Base-by-base conservation (phyloP, 2,329 filamentous ascomycete genomes). In the Apiospora phragmitis region DNA sequence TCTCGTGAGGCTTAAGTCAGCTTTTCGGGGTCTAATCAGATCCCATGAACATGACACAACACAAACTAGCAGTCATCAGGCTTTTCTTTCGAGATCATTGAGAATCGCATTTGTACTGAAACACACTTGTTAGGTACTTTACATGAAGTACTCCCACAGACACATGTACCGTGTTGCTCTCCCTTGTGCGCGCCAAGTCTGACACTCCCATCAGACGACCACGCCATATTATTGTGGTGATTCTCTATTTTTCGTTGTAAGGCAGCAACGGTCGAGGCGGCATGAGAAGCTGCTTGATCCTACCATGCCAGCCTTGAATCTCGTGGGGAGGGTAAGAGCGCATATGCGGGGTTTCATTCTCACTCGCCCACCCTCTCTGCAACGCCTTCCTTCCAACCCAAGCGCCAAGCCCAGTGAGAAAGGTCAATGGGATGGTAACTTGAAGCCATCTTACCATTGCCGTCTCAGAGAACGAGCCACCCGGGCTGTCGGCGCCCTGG, bases 361-460 rank as follows among this genome's bases (percentile, higher is more conserved):
- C 65, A 1, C 41, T 41, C 12, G 29, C 16, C 38, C 41, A 43
- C 24, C 41, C 41, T 29, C 38, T 32, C 24, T 47, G 65, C 24
- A 67, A 14, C 3, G 16, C 42, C 32, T 38, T 68, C 32, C 65
- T 49, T 4, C 41, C 69, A 41, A 47, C 29, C 65, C 69, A 67
- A 3, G 70, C 67, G 12, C 47, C 69, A 3, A 59, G 7, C n/a
- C 77, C 49, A 0, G 81, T 83, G 0, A 82, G 7, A 2, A 74
- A 45, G 2, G 79, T 83, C 14, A 83, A 70, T 1, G 81, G 81
- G n/a, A 83, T 65, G 2, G 81, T 80, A 3, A 83, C 76, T 66
- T 83, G 72, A 3, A 83, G 70, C 81, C 81, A 83, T 49, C 79
- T 72, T 12, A 71, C 41, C 68, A 83, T 62, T 9, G 80, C 81